A percentile compares a stretch with the other conserved stretches of the same genome.
Conservation (phyloP, 1,284 basidiomycete species). For the Malassezia obtusa region DNA sequence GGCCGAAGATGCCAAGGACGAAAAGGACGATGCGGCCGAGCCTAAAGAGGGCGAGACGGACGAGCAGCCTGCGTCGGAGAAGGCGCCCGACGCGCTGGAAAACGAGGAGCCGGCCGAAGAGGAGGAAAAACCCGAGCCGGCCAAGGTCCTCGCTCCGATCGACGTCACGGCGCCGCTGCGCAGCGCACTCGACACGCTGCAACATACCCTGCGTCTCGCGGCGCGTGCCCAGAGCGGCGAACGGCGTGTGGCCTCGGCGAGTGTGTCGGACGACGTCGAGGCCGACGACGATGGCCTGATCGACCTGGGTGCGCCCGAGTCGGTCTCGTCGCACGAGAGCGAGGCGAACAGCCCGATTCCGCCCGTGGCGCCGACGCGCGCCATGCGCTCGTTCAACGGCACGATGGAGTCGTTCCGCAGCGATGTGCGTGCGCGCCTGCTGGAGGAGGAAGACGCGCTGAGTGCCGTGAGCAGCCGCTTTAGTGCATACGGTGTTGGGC, state of each 20-base stretch:
- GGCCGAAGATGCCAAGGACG: constrained; percentile 17
- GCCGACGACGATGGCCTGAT: constrained; percentile 17
- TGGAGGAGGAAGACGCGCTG: constrained; percentile 2
- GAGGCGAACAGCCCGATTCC: background rate
- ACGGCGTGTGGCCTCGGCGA: constrained; percentile 2
- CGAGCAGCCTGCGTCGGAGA: background rate
- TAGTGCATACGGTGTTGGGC: background rate
- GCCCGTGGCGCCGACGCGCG: constrained; percentile 3
- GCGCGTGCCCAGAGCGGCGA: background rate
- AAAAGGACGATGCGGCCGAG: background rate
- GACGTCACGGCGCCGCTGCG: constrained; percentile 31
- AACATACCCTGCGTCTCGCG: constrained; percentile 16
- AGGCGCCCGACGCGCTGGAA: background rate
- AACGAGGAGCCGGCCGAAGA: constrained; percentile 1
- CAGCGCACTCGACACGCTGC: constrained; percentile 26
- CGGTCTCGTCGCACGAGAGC: background rate
- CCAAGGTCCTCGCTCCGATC: constrained; percentile 25
- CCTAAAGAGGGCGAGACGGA: background rate
- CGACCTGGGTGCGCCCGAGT: constrained; percentile 4
- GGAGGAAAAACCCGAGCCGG: background rate
- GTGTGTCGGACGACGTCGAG: constrained; percentile 22
- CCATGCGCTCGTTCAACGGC: background rate
- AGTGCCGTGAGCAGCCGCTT: constrained; percentile 5
- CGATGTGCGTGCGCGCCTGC: constrained; percentile 5
- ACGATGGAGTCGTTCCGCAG: constrained; percentile 9